Evolutionary conservation across 768 basidiomycete genomes (phyloP), one percentile per base, ranked within the genome.

Genomic region (Lentinula boryana): DNA sequence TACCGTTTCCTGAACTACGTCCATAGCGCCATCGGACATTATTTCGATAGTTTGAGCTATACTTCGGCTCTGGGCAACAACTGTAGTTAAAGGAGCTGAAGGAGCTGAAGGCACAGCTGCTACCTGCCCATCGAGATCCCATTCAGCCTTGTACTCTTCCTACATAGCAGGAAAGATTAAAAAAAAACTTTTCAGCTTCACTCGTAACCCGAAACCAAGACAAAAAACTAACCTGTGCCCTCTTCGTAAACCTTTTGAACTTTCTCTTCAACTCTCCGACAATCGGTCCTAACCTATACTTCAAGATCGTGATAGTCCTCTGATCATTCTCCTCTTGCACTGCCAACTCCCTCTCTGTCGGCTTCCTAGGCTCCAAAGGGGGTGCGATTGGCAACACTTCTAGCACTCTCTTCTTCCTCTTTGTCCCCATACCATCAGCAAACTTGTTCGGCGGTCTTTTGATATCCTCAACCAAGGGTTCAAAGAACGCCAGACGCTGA

Each of bases 231-330:
- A 95, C 94, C 63, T 78, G 78, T 46, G 91, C 89, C 40, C 81
- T 76, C 74, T 93, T 93, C 0, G 86, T 89, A 69, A 97, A 95
- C 65, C 89, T 80, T 79, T 94, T 93, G 71, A 89, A 95, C 75
- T 95, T 94, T 71, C 92, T 84, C 77, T 93, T 94, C 66, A 99
- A 76, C 70, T 98, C 94, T 2, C 83, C 83, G 56, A 98, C 75
- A 54, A 98, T 88, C 1, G 91, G 91, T 1, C 91, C 91, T n/a
- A 98, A 80, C n/a, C 93, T 84, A 68, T 88, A 91, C 72, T 93
- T 91, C 65, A 99, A 76, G 66, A 95, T 72, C 49, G 93, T 91
- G 56, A 93, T 79, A 31, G 87, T 78, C 63, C 82, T 80, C 65
- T 86, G 81, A 68, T 99, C 96, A 61, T 79, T 90, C 72, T 94